Conservation (phyloP, 352 stramenopile genomes). For the Phytophthora palmivora region DNA sequence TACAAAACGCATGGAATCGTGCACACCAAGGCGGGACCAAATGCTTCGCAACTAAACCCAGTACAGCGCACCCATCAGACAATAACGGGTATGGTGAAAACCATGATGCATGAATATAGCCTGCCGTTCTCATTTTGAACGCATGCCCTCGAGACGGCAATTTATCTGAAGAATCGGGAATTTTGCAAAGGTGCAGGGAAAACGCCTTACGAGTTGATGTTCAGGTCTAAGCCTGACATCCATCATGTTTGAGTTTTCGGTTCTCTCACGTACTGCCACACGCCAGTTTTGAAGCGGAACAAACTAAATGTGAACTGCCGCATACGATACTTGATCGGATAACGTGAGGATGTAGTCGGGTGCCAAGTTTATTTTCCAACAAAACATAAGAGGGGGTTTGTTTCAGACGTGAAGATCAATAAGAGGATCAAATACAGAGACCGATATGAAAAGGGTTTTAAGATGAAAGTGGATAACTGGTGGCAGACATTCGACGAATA, state of each 20-base stretch:
- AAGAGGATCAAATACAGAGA: slow-evolving; percentile 12
- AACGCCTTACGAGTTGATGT: no score
- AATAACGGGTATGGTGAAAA: slow-evolving; percentile 7
- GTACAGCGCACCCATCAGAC: slow-evolving; percentile 6
- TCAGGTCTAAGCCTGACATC: no score
- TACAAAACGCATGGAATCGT: slow-evolving; percentile 14
- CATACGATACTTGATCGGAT: no score
- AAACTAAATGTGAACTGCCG: no score
- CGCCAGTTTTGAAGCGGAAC: no score
- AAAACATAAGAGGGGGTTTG: no score
- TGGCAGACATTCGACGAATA: slow-evolving; percentile 15
- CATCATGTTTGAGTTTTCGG: no score
- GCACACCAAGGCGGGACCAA: slow-evolving; percentile 9
- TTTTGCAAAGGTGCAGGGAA: no score
- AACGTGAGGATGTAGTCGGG: no score
- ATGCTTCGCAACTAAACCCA: slow-evolving; percentile 6
- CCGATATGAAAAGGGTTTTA: slow-evolving; percentile 1
- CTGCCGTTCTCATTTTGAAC: slow-evolving; percentile 5
- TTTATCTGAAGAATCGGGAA: no score
- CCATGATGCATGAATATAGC: slow-evolving; percentile 11
- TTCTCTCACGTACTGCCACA: no score
- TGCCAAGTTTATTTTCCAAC: no score
- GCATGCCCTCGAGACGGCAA: background rate
- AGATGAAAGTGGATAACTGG: slow-evolving; percentile 16
- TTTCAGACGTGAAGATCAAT: slow-evolving; percentile 14